Base-by-base conservation (phyloP, 2,329 filamentous ascomycete species). In the Verticillium albo-atrum region DNA sequence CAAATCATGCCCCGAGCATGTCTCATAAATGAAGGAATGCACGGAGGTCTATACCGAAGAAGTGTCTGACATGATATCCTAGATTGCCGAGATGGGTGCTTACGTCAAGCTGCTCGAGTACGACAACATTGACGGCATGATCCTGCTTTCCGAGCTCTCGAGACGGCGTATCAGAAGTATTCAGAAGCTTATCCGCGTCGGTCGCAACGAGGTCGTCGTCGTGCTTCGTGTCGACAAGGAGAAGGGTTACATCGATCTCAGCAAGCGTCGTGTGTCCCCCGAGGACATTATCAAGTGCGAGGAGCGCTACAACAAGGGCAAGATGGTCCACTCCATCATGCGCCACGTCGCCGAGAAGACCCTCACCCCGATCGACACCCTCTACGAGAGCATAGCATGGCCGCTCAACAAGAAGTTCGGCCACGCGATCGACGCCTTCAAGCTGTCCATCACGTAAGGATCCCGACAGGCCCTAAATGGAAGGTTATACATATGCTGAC, bases 111-210 rank as follows among this genome's bases (percentile, higher is more conserved):
- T 99, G 59, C 89, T 99, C 69, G 95, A 99, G 81, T 99, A 99
- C 80, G 95, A 99, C 79, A 97, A 98, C 81, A 99, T 99, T 72
- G 96, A 99, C 75, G 95, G 95, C 86, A 99, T 99, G 96, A 99
- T 99, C 72, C 82, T 99, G 67, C 91, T 99, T 66, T 97, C 92
- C 70, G 95, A 99, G 79, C 86, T 99, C 65, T 99, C 96, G 61
- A 88, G 95, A 83, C 87, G 95, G 86, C 95, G 95, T 89, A 99
- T 99, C 72, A 84, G 95, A 82, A 92, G 88, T 84, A 99, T 99
- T 71, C 96, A 99, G 79, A 99, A 99, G 81, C 89, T 99, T 67
- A 99, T 99, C 71, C 89, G 95, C 67, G 95, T 99, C 63, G 96
- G 96, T 60, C 90, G 96, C 69, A 99, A 99, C 73, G 95, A 99